phyloP scores from a whole-genome alignment of 345 rosid species.

The Eucalyptus fibrosa region DNA sequence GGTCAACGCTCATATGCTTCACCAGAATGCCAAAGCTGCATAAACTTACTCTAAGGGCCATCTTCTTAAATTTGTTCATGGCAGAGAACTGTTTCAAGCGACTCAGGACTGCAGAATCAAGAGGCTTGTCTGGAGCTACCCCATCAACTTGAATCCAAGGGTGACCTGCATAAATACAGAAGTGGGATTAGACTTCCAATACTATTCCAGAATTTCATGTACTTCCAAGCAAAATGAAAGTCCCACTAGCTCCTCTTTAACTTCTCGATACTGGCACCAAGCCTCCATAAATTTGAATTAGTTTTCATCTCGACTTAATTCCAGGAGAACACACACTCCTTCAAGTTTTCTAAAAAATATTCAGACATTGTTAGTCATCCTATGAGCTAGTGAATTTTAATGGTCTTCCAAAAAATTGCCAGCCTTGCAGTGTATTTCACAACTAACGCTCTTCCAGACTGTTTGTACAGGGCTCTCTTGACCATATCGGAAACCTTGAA shows the following conservation, averaged over 20 bases:
- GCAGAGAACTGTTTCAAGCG: slow-evolving; percentile 79
- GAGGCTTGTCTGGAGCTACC: slow-evolving; percentile 77
- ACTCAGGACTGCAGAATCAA: slow-evolving; percentile 56
- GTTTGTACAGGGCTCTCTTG: background rate
- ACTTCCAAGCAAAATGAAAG: background rate
- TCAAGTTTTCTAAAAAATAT: background rate
- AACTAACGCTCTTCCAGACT: background rate
- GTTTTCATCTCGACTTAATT: background rate
- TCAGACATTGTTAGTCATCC: background rate
- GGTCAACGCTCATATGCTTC: background rate
- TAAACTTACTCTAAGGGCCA: slow-evolving; percentile 59
- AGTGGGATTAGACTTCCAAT: background rate
- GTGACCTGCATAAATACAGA: slow-evolving; percentile 38
- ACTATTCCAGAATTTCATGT: background rate
- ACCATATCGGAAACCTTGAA: background rate
- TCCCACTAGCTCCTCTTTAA: background rate
- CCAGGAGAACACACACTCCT: background rate
- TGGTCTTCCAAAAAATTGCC: background rate
- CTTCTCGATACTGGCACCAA: background rate
- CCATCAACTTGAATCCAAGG: slow-evolving; percentile 82
- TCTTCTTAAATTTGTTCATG: slow-evolving; percentile 76
- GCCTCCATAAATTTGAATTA: background rate
- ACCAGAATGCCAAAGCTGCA: background rate
- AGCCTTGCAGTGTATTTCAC: background rate
- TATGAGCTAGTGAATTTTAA: background rate